Conservation (phyloP, 208 protist genomes). For the Acanthamoeba lenticulata region DNA sequence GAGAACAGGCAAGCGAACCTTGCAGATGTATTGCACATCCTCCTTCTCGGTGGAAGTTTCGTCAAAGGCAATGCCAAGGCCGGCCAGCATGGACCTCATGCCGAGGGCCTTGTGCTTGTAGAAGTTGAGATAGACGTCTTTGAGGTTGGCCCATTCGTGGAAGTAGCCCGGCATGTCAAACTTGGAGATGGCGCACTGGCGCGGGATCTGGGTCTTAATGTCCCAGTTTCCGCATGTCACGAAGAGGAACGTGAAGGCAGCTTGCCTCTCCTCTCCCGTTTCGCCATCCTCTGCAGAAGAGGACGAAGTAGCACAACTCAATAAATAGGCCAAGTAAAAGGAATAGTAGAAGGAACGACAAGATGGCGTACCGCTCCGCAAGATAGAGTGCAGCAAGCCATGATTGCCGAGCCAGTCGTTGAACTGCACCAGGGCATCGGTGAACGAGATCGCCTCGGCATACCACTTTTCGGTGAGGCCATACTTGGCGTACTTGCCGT, state of each 20-base stretch:
- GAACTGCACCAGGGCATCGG: conserved; percentile 23
- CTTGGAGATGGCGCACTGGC: conserved; percentile 43
- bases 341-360: not conserved
- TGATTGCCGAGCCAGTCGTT: not conserved
- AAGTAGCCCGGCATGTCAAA: conserved; percentile 25
- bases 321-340: not conserved
- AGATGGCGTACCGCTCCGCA: not conserved
- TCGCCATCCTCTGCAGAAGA: not conserved
- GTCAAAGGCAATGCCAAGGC: not conserved
- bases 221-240: conserved; percentile 44
- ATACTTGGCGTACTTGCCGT: conserved; percentile 15
- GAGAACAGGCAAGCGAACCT: not conserved
- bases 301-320: not conserved
- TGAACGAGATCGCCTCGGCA: not conserved
- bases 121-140: conserved; percentile 40
- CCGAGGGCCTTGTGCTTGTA: conserved; percentile 37
- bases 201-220: conserved; percentile 36
- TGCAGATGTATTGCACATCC: not conserved
- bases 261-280: conserved; percentile 1
- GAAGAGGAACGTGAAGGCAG: not conserved
- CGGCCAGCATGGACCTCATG: conserved; percentile 3
- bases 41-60: not conserved
- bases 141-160: conserved; percentile 45
- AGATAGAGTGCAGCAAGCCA: not conserved
- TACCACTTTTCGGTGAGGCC: not conserved